These are phyloP conservation scores for Trichoderma erinaceum DNA, from an alignment of 495 filamentous ascomycete species.

Conservation along the genomic window DNA sequence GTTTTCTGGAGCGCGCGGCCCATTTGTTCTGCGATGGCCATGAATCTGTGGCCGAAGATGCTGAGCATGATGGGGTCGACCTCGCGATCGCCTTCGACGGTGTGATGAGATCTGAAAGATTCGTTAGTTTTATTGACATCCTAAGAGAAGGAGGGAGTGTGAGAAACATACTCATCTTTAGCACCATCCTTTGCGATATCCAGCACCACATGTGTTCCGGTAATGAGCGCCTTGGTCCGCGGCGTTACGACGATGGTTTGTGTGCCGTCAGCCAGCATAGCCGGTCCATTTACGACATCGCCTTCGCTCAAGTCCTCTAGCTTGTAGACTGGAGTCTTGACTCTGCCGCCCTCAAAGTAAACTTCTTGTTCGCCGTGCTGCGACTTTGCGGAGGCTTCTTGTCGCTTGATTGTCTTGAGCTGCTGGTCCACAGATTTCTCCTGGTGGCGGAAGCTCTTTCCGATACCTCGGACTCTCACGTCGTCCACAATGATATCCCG, in stretches of 20 bases:
- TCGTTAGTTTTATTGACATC: slow-evolving; percentile 16
- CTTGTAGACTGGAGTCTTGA: slow-evolving; percentile 80
- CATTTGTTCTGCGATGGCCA: slow-evolving; percentile 99
- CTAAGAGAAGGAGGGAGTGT: background rate
- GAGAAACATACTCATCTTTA: slow-evolving; percentile 39
- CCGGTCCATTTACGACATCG: slow-evolving; percentile 75
- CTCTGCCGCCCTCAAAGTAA: slow-evolving; percentile 68
- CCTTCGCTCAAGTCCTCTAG: slow-evolving; percentile 71
- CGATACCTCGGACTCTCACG: slow-evolving; percentile 82
- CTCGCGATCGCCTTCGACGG: slow-evolving; percentile 38
- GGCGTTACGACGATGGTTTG: slow-evolving; percentile 94
- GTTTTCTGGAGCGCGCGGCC: slow-evolving; percentile 94
- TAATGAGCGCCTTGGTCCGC: slow-evolving; percentile 63
- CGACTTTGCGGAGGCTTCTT: slow-evolving; percentile 45
- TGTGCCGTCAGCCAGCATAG: slow-evolving; percentile 88
- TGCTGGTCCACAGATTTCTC: slow-evolving; percentile 78
- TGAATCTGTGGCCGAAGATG: slow-evolving; percentile 95
- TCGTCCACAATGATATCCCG: slow-evolving; percentile 91
- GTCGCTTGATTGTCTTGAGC: slow-evolving; percentile 56
- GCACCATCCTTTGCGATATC: slow-evolving; percentile 56
- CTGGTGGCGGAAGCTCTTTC: slow-evolving; percentile 71
- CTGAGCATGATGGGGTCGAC: slow-evolving; percentile 87
- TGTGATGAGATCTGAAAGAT: slow-evolving; percentile 28
- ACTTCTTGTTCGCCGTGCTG: slow-evolving; percentile 50
- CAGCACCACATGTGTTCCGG: slow-evolving; percentile 66